Base-by-base conservation (phyloP, 2,329 filamentous ascomycete species). In the Niveomyces coronatus region DNA sequence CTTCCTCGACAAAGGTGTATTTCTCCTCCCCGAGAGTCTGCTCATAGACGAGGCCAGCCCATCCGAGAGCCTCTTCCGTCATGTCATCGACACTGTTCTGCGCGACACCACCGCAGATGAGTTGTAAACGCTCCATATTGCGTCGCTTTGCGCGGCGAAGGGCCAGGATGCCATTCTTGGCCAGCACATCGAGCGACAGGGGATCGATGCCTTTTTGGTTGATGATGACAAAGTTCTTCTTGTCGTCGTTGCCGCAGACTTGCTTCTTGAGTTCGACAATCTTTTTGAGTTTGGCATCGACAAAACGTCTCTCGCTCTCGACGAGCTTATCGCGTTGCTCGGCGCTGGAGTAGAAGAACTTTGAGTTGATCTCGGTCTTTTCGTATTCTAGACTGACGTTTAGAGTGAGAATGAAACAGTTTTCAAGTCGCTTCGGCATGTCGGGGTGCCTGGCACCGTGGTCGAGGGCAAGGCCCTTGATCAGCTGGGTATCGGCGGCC, bases 151-250 rank as follows among this genome's bases (percentile, higher is more conserved):
- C 91, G 59, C 91, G 76, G 53, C 91, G 79, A 45, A 98, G 76
- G 37, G 91, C 91, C 48, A 96, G 77, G 52, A 98, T 98, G 49
- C 88, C 88, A 59, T 98, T 96, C 78, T 98, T 98, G 47, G 91
- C 88, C 42, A 98, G 70, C 10, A 98, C 87, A 53, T 98, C 91
- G 49, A 98, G 73, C 38, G 88, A 95, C 45, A 98, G 71, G 16
- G 91, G 91, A 58, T 98, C 91, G 51, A 98, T 98, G 45, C 91
- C 91, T 74, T 98, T 98, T 65, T 98, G 91, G 70, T 98, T 98
- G 64, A 98, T 85, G 54, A 98, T 81, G 48, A 96, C 91, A 58
- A 98, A 98, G 53, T 83, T 82, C 73, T 96, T 95, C 67, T 85
- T 91, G 8, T 81, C 78, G 53, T 96, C 91, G 51, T 79, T 82